Conservation (phyloP, 352 stramenopile genomes). For the Phytophthora boehmeriae region DNA sequence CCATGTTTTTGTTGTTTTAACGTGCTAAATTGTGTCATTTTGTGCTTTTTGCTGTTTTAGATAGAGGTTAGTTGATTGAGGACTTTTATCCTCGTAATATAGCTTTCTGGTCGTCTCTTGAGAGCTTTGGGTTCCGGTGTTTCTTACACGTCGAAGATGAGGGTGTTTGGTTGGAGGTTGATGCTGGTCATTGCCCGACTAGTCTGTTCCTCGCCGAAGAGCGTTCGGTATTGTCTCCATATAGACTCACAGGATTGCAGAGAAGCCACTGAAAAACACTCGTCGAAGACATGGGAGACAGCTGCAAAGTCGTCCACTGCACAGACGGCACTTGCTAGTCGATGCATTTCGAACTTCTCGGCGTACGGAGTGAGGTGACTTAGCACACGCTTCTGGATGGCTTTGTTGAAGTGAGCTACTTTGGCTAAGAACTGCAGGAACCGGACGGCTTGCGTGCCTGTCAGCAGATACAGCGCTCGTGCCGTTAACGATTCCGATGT, state of each 20-base stretch:
- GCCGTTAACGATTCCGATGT: conserved; percentile 26
- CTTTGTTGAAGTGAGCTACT: conserved; percentile 63
- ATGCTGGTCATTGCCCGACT: conserved; percentile 22
- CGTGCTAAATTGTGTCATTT: background rate
- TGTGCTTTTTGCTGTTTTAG: background rate
- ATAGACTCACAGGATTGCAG: conserved; percentile 39
- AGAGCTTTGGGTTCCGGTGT: background rate
- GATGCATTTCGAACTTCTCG: conserved; percentile 50
- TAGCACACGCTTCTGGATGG: conserved; percentile 54
- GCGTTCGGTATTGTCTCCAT: conserved; percentile 59
- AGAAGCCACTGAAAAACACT: conserved; percentile 29
- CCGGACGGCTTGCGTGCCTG: conserved; percentile 51
- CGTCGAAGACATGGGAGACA: conserved; percentile 44
- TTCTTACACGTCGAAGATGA: background rate
- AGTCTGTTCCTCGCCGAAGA: conserved; percentile 44
- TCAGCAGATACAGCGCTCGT: conserved; percentile 63
- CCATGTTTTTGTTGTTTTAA: background rate
- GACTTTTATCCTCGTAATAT: background rate
- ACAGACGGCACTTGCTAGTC: conserved; percentile 52
- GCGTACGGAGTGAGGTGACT: conserved; percentile 51
- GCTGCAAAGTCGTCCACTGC: conserved; percentile 49
- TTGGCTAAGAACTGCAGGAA: conserved; percentile 79
- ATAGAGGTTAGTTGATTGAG: too few species aligned
- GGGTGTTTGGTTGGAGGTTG: background rate
- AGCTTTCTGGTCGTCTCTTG: background rate